Conservation (phyloP, 2,329 filamentous ascomycete species). For the Claviceps humidiphila region DNA sequence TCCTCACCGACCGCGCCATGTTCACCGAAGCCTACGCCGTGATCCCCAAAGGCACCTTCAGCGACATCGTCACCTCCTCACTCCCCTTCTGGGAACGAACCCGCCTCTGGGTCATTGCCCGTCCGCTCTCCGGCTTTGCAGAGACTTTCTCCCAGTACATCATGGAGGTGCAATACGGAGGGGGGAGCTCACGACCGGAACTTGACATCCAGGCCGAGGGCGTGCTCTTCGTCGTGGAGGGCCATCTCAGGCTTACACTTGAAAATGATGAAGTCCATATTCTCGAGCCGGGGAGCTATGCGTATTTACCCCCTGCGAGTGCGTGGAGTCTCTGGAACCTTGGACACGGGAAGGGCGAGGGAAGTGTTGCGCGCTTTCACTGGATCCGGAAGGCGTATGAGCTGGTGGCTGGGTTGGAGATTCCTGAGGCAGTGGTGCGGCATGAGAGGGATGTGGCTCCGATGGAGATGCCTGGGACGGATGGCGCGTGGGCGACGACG, state of each 20-base stretch:
- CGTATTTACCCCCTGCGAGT: constrained; percentile 1
- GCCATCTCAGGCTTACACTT: neutral
- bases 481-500: constrained; percentile 4
- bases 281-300: constrained; percentile 3
- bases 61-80: constrained; percentile 4
- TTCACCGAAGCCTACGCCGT: constrained; percentile 6
- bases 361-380: constrained; percentile 1
- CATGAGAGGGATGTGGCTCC: constrained; percentile 3
- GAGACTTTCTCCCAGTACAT: constrained; percentile 7
- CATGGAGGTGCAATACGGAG: constrained; percentile 4
- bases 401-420: neutral
- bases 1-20: constrained; percentile 6
- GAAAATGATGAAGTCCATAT: neutral
- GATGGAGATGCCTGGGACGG: constrained; percentile 1
- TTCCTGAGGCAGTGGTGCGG: neutral
- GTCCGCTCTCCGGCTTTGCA: constrained; percentile 4
- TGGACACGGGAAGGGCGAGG: no score
- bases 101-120: constrained; percentile 5
- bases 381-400: constrained; percentile 6
- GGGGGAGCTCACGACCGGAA: constrained; percentile 3
- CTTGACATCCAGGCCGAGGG: constrained; percentile 1
- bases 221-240: constrained; percentile 4
- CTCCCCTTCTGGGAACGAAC: constrained; percentile 5
- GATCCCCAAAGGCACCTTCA: constrained; percentile 5
- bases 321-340: constrained; percentile 1